A percentile compares a stretch with the other conserved stretches of the same genome.
Conservation (phyloP, 805 yeast species). For the Wickerhamiella allomyrinae region DNA sequence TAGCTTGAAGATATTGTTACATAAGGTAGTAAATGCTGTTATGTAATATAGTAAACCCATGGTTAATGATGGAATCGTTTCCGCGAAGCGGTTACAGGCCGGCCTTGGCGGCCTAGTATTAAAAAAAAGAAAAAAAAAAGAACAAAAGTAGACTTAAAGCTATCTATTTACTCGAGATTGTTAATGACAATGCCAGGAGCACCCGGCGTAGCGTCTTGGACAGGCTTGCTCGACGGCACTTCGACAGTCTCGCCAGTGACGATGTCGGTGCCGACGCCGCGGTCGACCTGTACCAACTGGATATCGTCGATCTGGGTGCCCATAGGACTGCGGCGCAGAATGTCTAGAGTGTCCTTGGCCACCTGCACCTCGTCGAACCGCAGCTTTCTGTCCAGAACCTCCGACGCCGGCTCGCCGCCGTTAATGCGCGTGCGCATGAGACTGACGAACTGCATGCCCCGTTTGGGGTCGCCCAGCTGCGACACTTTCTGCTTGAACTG, state of each 20-base stretch:
- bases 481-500: conserved; percentile 28
- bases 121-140: too few species aligned
- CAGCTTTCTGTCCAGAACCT: conserved; percentile 81
- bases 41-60: neutral
- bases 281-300: conserved; percentile 46
- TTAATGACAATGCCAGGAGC: conserved; percentile 71
- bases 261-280: conserved; percentile 58
- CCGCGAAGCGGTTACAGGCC: too few species aligned
- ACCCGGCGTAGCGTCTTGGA: conserved; percentile 84
- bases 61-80: too few species aligned
- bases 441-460: conserved; percentile 95
- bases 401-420: conserved; percentile 34
- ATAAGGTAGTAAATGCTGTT: too few species aligned
- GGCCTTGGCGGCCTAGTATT: too few species aligned
- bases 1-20: too few species aligned
- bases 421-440: conserved; percentile 67
- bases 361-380: conserved; percentile 62
- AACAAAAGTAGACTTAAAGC: too few species aligned
- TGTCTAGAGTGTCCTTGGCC: conserved; percentile 40
- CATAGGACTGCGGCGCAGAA: conserved; percentile 52
- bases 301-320: conserved; percentile 40
- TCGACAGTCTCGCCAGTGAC: conserved; percentile 56
- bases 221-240: conserved; percentile 50
- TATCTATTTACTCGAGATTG: conserved; percentile 30
- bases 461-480: conserved; percentile 63